Evolutionary conservation across 176 grass and related monocot genomes (phyloP).

Genomic region (Metroxylon sagu): DNA sequence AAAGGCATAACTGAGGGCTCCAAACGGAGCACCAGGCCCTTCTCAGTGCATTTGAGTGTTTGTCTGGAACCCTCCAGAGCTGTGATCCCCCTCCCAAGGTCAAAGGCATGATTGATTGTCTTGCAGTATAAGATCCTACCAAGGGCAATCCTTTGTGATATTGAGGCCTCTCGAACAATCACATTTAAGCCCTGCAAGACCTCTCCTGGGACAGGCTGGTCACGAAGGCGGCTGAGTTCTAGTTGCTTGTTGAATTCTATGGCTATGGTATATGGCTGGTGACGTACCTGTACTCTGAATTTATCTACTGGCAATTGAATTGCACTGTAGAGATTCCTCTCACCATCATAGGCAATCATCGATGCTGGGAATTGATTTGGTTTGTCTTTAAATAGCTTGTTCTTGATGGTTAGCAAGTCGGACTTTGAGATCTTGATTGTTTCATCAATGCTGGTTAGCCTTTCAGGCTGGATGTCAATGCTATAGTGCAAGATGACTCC

Average conservation of each 20-base stretch:
- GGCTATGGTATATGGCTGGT: conserved; percentile 25
- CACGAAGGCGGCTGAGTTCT: conserved; percentile 29
- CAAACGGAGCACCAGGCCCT: conserved; percentile 33
- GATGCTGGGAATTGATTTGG: conserved; percentile 12
- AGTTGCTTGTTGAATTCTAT: conserved; percentile 47
- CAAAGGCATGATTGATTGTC: not conserved
- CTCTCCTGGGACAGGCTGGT: conserved; percentile 43
- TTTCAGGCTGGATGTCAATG: conserved; percentile 34
- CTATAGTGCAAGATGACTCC: conserved; percentile 41
- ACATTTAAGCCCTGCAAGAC: conserved; percentile 55
- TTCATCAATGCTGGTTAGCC: not conserved
- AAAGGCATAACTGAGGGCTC: conserved; percentile 57
- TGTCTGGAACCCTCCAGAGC: conserved; percentile 39
- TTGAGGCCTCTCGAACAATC: conserved; percentile 44
- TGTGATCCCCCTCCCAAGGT: conserved; percentile 22
- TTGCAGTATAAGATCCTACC: conserved; percentile 41
- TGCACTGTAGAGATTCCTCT: conserved; percentile 39
- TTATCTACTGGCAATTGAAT: conserved; percentile 28
- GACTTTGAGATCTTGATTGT: conserved; percentile 31
- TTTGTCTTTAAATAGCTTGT: conserved; percentile 35
- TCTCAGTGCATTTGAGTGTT: conserved; percentile 34
- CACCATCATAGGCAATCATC: conserved; percentile 43
- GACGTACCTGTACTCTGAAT: conserved; percentile 28
- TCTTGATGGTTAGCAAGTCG: conserved; percentile 41
- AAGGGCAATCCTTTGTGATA: conserved; percentile 29